These are phyloP conservation scores for Arctium minus DNA, from an alignment of 129 eudicot genomes.

Conservation along the genomic window DNA sequence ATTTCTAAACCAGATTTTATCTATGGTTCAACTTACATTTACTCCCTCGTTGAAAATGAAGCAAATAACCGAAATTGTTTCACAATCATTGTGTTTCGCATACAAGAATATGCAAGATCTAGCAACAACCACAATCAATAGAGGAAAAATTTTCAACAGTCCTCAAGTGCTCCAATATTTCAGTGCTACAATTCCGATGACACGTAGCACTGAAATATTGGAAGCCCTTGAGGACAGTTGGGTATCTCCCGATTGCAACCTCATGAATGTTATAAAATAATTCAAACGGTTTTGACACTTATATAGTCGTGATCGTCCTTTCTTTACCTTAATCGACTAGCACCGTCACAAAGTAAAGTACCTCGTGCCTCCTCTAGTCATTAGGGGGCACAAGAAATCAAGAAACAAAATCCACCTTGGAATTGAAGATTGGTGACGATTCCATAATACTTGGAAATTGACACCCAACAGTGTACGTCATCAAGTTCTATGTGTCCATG, in stretches of 20 bases:
- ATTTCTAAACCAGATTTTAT: background rate
- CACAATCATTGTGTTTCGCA: background rate
- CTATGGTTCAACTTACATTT: background rate
- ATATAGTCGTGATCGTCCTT: background rate
- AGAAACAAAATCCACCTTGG: background rate
- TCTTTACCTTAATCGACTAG: background rate
- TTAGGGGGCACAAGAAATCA: constrained; percentile 1
- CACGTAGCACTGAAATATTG: constrained; percentile 13
- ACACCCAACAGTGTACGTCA: background rate
- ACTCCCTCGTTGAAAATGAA: background rate
- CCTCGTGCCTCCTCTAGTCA: background rate
- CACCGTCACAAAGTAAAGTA: background rate
- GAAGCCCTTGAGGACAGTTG: constrained; percentile 29
- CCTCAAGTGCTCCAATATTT: constrained; percentile 21
- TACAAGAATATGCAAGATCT: background rate
- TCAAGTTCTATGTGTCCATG: background rate
- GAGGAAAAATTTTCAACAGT: background rate
- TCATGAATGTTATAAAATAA: background rate
- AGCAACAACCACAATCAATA: background rate
- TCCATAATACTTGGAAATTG: background rate
- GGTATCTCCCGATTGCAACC: background rate
- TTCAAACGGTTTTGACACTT: background rate
- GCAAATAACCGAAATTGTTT: background rate
- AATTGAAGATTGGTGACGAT: background rate
- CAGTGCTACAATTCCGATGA: background rate